phyloP scores from a whole-genome alignment of 2,329 filamentous ascomycete species.

The Verticillium albo-atrum region DNA sequence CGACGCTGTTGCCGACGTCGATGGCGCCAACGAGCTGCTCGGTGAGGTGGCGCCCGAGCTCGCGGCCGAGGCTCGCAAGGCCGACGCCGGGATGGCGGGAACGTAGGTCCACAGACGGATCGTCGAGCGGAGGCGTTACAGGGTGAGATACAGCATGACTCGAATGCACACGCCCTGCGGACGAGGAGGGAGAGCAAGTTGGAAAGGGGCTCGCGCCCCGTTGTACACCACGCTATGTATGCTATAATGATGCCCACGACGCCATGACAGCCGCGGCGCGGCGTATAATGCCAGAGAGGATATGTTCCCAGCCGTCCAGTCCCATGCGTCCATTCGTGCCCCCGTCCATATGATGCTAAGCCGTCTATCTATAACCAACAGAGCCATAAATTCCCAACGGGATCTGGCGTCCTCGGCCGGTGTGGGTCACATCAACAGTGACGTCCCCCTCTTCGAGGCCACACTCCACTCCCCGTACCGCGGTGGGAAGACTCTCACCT shows the following conservation, averaged over 20 bases:
- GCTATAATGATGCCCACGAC: conserved; percentile 2
- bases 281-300: not conserved
- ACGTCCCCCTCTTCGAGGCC: not conserved
- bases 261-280: not conserved
- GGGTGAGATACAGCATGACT: no score
- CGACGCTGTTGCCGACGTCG: conserved; percentile 48
- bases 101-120: conserved; percentile 3
- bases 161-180: no score
- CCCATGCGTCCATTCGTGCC: not conserved
- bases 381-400: no score
- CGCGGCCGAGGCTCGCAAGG: conserved; percentile 42
- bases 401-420: no score
- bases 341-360: not conserved
- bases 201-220: not conserved
- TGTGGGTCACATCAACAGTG: not conserved
- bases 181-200: not conserved
- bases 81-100: conserved; percentile 34
- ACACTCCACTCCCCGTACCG: conserved; percentile 40
- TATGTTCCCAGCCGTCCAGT: not conserved
- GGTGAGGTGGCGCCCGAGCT: conserved; percentile 42
- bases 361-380: no score
- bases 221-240: conserved; percentile 1
- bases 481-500: conserved; percentile 49
- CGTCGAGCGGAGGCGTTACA: not conserved
- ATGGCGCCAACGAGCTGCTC: conserved; percentile 45